Evolutionary conservation across 2,329 filamentous ascomycete species (phyloP).

Genomic region (Fusarium sp.): DNA sequence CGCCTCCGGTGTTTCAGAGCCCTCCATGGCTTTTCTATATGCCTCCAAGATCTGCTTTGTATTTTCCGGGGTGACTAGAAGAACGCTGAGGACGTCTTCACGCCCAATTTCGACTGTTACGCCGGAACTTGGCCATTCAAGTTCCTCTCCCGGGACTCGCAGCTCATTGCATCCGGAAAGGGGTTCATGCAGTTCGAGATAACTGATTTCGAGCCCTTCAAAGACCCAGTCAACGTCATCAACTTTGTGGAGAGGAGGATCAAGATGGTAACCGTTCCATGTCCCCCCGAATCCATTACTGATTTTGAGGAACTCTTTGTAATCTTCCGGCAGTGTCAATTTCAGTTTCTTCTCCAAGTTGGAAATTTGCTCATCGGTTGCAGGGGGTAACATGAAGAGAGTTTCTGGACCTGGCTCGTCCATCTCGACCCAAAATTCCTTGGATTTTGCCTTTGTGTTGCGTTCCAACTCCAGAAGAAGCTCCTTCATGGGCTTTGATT

Average conservation of each 20-base stretch:
- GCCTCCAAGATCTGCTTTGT: slow-evolving; percentile 21
- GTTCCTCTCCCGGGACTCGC: background rate
- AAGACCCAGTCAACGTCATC: slow-evolving; percentile 31
- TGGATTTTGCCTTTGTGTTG: slow-evolving; percentile 25
- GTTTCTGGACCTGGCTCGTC: slow-evolving; percentile 19
- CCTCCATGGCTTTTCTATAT: slow-evolving; percentile 24
- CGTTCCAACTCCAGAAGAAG: slow-evolving; percentile 25
- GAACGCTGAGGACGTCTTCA: slow-evolving; percentile 10
- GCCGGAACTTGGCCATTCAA: slow-evolving; percentile 31
- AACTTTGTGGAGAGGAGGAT: slow-evolving; percentile 12
- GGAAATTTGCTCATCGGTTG: slow-evolving; percentile 34
- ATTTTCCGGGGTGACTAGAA: slow-evolving; percentile 17
- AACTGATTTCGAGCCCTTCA: background rate
- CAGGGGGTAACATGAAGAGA: slow-evolving; percentile 32
- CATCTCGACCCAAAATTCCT: slow-evolving; percentile 4
- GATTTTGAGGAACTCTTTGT: slow-evolving; percentile 39
- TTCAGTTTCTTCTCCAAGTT: slow-evolving; percentile 29
- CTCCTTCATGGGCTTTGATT: slow-evolving; percentile 22
- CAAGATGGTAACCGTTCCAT: slow-evolving; percentile 40
- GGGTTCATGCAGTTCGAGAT: slow-evolving; percentile 17
- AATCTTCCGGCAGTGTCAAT: slow-evolving; percentile 23
- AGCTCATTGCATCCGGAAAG: slow-evolving; percentile 19
- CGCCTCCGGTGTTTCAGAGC: slow-evolving; percentile 3
- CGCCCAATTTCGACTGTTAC: slow-evolving; percentile 21
- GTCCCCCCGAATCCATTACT: slow-evolving; percentile 38